Conservation (phyloP, 805 yeast genomes). For the Nakazawaea holstii region DNA sequence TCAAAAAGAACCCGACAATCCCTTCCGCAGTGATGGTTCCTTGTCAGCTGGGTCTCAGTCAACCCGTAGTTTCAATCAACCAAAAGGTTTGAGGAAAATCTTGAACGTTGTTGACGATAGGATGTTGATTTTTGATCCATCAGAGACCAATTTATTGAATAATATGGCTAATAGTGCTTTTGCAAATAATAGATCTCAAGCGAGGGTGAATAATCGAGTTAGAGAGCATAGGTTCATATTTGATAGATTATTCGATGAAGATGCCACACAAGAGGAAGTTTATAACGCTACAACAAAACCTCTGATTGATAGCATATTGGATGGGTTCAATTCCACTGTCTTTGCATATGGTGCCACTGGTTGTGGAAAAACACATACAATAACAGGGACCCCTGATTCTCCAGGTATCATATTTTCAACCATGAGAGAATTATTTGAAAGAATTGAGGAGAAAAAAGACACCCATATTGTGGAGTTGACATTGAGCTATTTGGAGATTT, state of each 20-base stretch:
- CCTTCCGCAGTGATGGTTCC: slow-evolving; percentile 53
- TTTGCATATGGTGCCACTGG: slow-evolving; percentile 98
- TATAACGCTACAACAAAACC: slow-evolving; percentile 65
- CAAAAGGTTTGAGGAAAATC: slow-evolving; percentile 58
- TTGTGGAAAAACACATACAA: slow-evolving; percentile 94
- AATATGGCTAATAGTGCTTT: slow-evolving; percentile 36
- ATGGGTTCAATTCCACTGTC: slow-evolving; percentile 86
- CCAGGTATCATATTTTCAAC: slow-evolving; percentile 83
- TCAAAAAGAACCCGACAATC: slow-evolving; percentile 11
- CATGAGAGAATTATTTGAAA: slow-evolving; percentile 65
- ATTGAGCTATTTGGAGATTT: slow-evolving; percentile 77
- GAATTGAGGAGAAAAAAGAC: slow-evolving; percentile 52
- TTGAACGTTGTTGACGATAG: slow-evolving; percentile 78
- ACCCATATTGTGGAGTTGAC: slow-evolving; percentile 54
- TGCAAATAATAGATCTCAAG: slow-evolving; percentile 8
- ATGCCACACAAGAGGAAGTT: slow-evolving; percentile 60
- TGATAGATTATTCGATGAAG: slow-evolving; percentile 70
- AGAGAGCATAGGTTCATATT: slow-evolving; percentile 79
- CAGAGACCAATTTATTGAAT: slow-evolving; percentile 58
- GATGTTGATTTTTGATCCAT: slow-evolving; percentile 85
- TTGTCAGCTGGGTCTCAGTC: slow-evolving; percentile 23
- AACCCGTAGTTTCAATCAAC: slow-evolving; percentile 19
- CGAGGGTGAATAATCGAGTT: slow-evolving; percentile 33
- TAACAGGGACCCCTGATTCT: slow-evolving; percentile 62
- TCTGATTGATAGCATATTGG: slow-evolving; percentile 65